Evolutionary conservation across 2,329 filamentous ascomycete genomes (phyloP), one percentile per base, ranked within the genome.

Genomic region (Sodiomyces alkalinus): DNA sequence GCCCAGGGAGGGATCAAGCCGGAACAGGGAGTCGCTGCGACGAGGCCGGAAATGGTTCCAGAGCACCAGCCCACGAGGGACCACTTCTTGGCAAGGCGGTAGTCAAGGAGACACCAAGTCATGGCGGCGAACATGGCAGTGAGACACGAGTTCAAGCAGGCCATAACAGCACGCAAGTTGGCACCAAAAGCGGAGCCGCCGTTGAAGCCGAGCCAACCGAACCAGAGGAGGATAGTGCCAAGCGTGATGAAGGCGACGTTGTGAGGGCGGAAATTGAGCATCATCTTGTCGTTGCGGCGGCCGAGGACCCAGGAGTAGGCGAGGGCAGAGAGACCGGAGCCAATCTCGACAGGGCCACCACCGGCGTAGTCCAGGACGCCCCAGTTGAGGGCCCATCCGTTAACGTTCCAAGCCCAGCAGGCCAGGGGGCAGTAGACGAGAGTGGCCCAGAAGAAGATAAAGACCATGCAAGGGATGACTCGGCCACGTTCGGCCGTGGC

Each of bases 141-240:
- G 47, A 93, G 53, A 62, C 90, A 94, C 34, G 80, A 83, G 68
- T 96, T 96, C 87, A 86, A 98, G 73, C 82, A 93, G 31, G 90
- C 87, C 75, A 94, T 92, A 40, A 80, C 77, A 31, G 90, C 90
- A 40, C 90, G 80, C 30, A 96, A 68, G 62, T 94, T 94, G 41
- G 86, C 83, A 42, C 87, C 86, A 42, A 94, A 93, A 21, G 87
- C 64, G 15, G 86, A 94, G 39, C 90, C 90, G 44, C 87, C 90
- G 65, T 98, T 98, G 73, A 98, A 98, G 31, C 86, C 90, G 39
- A 98, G 67, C 90, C 90, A 98, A 47, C 90, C 90, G 47, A 96
- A 96, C 86, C 86, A 96, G 32, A 98, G 82, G 44, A 98, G 71
- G 39, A 93, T 71, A 4, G 90, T 96, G 38, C 90, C 90, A 43